phyloP scores from a whole-genome alignment of 1,139 yeast genomes.

The Debaryomyces sp. region DNA sequence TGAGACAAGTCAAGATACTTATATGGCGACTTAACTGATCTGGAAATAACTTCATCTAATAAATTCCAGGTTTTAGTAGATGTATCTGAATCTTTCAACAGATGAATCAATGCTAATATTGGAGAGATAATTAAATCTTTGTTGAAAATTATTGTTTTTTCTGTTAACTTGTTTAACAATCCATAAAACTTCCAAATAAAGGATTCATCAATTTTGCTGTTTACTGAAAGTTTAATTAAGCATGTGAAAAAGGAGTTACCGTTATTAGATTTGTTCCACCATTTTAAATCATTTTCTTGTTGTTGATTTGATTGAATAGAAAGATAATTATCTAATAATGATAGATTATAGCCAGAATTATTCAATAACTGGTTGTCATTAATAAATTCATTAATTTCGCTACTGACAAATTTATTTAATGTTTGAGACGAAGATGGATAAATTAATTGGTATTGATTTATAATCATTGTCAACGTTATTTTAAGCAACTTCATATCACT shows the following conservation, averaged over 20 bases:
- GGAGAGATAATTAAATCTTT: constrained; percentile 48
- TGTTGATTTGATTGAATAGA: constrained; percentile 42
- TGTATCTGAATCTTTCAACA: constrained; percentile 26
- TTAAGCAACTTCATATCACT: constrained; percentile 21
- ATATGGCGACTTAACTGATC: constrained; percentile 75
- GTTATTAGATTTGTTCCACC: constrained; percentile 66
- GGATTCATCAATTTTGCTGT: constrained; percentile 18
- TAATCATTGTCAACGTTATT: constrained; percentile 28
- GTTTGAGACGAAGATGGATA: constrained; percentile 19
- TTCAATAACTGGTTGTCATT: constrained; percentile 17
- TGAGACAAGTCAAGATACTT: constrained; percentile 75
- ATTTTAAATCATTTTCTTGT: constrained; percentile 42
- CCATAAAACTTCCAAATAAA: constrained; percentile 26
- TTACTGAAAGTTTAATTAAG: constrained; percentile 51
- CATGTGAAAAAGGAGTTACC: constrained; percentile 60
- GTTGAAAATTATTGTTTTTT: constrained; percentile 46
- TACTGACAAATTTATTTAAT: constrained; percentile 19
- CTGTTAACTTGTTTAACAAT: constrained; percentile 26
- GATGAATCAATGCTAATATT: constrained; percentile 41
- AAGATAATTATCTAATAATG: constrained; percentile 51
- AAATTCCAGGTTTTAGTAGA: constrained; percentile 48
- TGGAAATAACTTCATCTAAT: constrained; percentile 72
- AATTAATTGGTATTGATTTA: constrained; percentile 25
- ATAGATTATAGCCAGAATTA: constrained; percentile 53
- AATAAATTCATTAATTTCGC: constrained; percentile 24